Base-by-base conservation (phyloP, 2,329 filamentous ascomycete species). In the Mycogone perniciosa region DNA sequence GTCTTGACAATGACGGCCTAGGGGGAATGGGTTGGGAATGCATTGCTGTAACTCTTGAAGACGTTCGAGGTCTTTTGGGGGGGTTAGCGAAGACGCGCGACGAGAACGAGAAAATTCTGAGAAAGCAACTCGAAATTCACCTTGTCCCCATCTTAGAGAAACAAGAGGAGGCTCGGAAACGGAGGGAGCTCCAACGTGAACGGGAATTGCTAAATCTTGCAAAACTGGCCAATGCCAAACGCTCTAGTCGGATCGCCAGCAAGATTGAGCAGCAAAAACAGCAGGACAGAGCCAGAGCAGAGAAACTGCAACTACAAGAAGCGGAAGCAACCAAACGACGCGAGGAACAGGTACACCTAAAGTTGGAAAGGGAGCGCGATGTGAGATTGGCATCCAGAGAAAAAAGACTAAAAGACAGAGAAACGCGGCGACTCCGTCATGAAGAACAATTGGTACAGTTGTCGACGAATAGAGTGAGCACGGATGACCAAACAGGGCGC, bases 141-240 rank as follows among this genome's bases (percentile, higher is more conserved):
- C 82, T 97, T 1, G 64, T 97, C 3, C 93, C 93, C 0, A 80
- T 95, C 35, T 79, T 99, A 10, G 85, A 95, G 67, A 88, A 87
- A 61, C 83, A 88, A 57, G 82, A 85, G 59, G 80, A 91, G 60
- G 80, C 84, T 31, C 83, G 84, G 54, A 91, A 92, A 67, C 71
- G 82, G 70, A 77, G 89, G 74, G 75, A 86, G 45, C 61, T 73
- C 3, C 79, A 83, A 54, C 76, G 86, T 59, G 82, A 95, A 64
- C 88, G 85, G 55, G 92, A 97, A 61, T 69, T 95, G 26, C 74
- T 89, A 47, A 89, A 84, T 58, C 69, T 95, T 57, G 85, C 92
- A 59, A 92, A 93, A 65, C 79, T 97, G 71, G 89, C 89, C n/a
- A 88, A 86, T 51, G 92, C 93, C 4, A 99, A 99, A 71, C 79